phyloP scores from a whole-genome alignment of 495 filamentous ascomycete genomes.

The Acidiella bohemica region DNA sequence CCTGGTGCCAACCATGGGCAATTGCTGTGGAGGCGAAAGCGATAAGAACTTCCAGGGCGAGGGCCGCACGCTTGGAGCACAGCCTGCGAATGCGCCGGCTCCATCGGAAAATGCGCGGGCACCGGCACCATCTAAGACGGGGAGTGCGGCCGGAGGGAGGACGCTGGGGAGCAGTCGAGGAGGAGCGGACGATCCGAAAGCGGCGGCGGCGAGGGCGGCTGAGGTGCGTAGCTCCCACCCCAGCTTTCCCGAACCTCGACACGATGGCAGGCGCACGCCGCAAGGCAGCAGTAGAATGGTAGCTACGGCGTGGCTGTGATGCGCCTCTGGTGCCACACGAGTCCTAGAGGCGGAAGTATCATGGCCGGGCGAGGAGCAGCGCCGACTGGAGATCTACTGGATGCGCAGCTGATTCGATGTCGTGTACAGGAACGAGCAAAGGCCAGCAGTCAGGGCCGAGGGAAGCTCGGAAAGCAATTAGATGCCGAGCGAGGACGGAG shows the following conservation, averaged over 20 bases:
- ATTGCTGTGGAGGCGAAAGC: constrained; percentile 18
- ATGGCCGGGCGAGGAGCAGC: too few species aligned
- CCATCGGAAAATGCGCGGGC: constrained; percentile 5
- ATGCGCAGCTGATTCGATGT: background rate
- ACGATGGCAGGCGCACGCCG: background rate
- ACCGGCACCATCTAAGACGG: constrained; percentile 12
- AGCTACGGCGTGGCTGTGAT: constrained; percentile 14
- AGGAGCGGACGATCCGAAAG: constrained; percentile 10
- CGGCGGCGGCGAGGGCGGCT: constrained; percentile 20
- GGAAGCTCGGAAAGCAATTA: constrained; percentile 18
- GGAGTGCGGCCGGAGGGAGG: constrained; percentile 8
- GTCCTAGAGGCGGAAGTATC: too few species aligned
- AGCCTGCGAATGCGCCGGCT: constrained; percentile 7
- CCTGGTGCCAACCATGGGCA: constrained; percentile 17
- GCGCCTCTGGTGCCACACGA: too few species aligned
- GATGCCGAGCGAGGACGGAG: constrained; percentile 19
- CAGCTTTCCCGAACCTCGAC: constrained; percentile 5
- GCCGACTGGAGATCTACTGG: background rate
- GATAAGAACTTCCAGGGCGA: constrained; percentile 19
- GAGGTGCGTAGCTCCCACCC: constrained; percentile 23
- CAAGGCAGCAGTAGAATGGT: constrained; percentile 10
- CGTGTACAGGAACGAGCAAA: constrained; percentile 11
- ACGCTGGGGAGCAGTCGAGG: too few species aligned
- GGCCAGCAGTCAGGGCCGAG: constrained; percentile 7
- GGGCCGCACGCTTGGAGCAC: constrained; percentile 17